Evolutionary conservation across 1,139 yeast genomes (phyloP), one percentile per base, ranked within the genome.

Genomic region (Pichia sp.): DNA sequence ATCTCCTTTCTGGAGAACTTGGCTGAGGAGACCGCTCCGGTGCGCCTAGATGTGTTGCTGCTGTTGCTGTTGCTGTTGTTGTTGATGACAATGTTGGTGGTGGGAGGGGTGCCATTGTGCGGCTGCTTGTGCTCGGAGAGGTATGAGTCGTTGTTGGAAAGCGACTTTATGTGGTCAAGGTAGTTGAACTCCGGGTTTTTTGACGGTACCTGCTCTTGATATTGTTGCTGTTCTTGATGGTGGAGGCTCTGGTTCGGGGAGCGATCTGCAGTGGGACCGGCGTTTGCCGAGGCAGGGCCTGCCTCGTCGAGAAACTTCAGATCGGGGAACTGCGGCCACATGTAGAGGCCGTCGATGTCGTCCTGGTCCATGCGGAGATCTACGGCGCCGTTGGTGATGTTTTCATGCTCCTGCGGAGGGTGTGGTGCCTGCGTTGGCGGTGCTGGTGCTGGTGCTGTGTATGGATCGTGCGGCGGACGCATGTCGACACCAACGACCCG

Each of bases 111-210:
- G 23, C 23, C 23, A 19, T 19, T 19, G 26, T 47, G 42, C 11
- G 30, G n/a, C n/a, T 55, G 16, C 26, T 43, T 47, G 7, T 47
- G 47, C 23, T 56, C 58, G 10, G 56, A 44, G 13, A 58, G 45
- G 43, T 57, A 53, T n/a, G 56, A 49, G 36, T 55, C 60, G 19
- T 58, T 53, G n/a, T 51, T 52, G 1, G 56, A 57, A 5, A 58
- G 41, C 5, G 56, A 54, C 60, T 81, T 77, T 38, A 84, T 83
- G 64, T 84, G 89, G 15, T 87, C 86, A 19, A 83, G 81, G 62
- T 84, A 84, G 66, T 84, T 87, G 62, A 84, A 84, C 50, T 78
- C 85, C 45, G 76, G 83, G 13, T 75, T 2, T 36, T 46, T 11
- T 29, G 51, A 13, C 11, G 13, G 0, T 19, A 16, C 8, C n/a